Base-by-base conservation (phyloP, 2,329 filamentous ascomycete species). In the Curvularia sp. region DNA sequence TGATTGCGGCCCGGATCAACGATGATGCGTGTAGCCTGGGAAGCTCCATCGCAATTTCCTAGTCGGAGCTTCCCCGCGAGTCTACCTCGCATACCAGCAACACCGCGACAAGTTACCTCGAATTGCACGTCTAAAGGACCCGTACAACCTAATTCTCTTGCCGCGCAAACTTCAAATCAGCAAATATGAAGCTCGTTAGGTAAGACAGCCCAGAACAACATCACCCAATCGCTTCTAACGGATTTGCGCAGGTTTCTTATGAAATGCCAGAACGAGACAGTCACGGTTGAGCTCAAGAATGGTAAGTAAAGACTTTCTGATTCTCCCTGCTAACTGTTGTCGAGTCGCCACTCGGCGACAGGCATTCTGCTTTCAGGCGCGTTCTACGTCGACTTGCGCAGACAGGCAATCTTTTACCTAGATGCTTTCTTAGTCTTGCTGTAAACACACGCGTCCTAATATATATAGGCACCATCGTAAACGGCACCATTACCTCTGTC, bases 201-300 rank as follows among this genome's bases (percentile, higher is more conserved):
- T 76, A 49, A 46, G 64, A 51, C 49, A 33, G 42, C 28, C 46
- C 26, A 33, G 24, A 10, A 44, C 15, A 12, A 26, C 33, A 42
- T 13, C 3, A 35, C 26, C 48, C 20, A 49, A 42, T 35, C 31
- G 33, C 50, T 62, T 60, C 69, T 75, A 67, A 74, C 57, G 48
- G 48, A 42, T 60, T 57, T 49, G 49, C 47, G 52, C 62, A 98
- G 95, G 79, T 99, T 99, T 80, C 85, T 99, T 71, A 98, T 98
- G 94, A 99, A 99, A 85, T 98, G 94, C 81, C 89, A 91, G 80
- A 98, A 97, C 80, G 95, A 99, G 84, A 97, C 95, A 73, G 95
- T 98, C 73, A 98, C 94, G 44, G 91, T 99, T 79, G 95, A 99
- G 81, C 85, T 99, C 69, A 99, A 99, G 81, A 98, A 98, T 86